Percentiles rank a stretch among this genome's conserved stretches.
phyloP scores from a whole-genome alignment of 768 basidiomycete genomes.

The Chalciporus chontae region DNA sequence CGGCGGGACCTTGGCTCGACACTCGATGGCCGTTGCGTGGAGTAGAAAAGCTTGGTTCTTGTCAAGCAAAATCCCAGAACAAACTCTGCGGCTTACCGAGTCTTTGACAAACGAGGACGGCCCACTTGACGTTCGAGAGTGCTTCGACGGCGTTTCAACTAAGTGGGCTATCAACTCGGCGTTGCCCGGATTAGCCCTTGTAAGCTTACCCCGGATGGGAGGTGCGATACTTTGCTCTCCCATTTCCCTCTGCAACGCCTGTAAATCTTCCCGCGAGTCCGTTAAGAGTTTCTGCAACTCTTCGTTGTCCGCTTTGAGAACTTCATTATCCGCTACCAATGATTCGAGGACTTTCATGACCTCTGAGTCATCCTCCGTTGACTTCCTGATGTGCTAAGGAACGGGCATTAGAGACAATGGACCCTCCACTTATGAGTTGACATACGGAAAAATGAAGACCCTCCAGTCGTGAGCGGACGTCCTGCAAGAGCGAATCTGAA shows the following conservation, averaged over 20 bases:
- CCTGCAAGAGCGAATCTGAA: constrained; percentile 63
- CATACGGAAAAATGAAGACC: constrained; percentile 57
- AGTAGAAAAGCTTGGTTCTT: constrained; percentile 22
- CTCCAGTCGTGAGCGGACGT: constrained; percentile 61
- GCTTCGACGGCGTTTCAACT: constrained; percentile 37
- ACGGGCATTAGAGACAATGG: constrained; percentile 2
- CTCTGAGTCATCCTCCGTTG: constrained; percentile 49
- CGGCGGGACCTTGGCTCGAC: constrained; percentile 30
- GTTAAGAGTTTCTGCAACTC: constrained; percentile 73
- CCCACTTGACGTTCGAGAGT: constrained; percentile 41
- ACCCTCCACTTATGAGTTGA: constrained; percentile 6
- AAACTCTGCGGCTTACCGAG: constrained; percentile 37
- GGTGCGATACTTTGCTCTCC: constrained; percentile 63
- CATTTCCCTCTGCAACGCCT: constrained; percentile 64
- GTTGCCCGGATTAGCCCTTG: neutral
- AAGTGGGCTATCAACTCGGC: constrained; percentile 4
- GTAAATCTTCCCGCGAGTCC: constrained; percentile 75
- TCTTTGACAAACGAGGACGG: constrained; percentile 43
- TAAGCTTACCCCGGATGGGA: constrained; percentile 40
- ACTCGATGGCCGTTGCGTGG: constrained; percentile 33
- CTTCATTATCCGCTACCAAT: constrained; percentile 84
- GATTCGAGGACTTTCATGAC: constrained; percentile 71
- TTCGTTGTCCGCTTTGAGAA: constrained; percentile 73
- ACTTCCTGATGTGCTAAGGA: constrained; percentile 37
- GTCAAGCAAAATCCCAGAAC: constrained; percentile 26